Base-by-base conservation (phyloP, 75 land plant species). In the Cryptomeria japonica region DNA sequence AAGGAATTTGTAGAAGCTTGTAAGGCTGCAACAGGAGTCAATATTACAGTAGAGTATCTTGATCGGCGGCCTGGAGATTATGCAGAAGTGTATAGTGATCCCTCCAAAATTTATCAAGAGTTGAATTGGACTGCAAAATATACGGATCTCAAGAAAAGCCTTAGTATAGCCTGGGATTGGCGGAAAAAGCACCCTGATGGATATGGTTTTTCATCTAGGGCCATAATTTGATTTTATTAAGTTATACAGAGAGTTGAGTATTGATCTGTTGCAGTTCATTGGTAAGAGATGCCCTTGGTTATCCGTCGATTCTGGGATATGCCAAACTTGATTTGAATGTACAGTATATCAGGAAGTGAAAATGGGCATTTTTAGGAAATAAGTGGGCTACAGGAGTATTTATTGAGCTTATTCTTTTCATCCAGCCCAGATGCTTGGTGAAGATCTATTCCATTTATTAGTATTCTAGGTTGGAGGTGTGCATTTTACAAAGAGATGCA, bases 1-100 rank as follows among this genome's bases (percentile, higher is more conserved):
- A 96, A 94, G 91, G 99, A 96, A 84, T 97, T 97, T 89, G 99
- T 97, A 51, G 96, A 97, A 82, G 99, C 98, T 19, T 95, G 99
- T 87, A 97, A 95, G 86, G 92, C 91, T 86, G 99, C 99, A 42
- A 96, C 98, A 15, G 94, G 95, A 2, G 93, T 94, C 68, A 83
- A 94, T 84, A 91, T 97, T 46, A 92, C 93, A 85, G 93, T 97
- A 13, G 93, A 89, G 0, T 96, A 92, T 83, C 92, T 96, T 31
- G 88, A 64, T 34, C 93, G 99, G 3, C 86, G 99, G 12, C 99
- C 98, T 36, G 99, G 99, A 38, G 99, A 94, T 86, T 97, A 97
- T 88, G 99, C 99, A 34, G 95, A 97, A 91, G 99, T 97, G 28
- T 97, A 86, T 90, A 97, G 98, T 44, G 94, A 97, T 64, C 98